phyloP scores from a whole-genome alignment of 257 asterid species.

The Petunia axillaris region DNA sequence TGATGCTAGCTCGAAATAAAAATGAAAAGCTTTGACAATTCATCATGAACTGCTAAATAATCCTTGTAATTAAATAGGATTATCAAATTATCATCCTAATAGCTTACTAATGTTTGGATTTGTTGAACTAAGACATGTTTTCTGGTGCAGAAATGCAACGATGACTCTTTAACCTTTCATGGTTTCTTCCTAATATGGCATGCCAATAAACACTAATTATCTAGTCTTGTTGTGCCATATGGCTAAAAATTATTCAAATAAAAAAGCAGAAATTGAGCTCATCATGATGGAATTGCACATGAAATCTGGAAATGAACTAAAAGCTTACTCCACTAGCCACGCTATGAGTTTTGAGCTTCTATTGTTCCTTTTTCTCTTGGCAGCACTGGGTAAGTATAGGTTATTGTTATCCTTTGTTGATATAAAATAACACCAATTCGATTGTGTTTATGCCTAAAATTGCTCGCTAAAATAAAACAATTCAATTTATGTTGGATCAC shows the following conservation, averaged over 20 bases:
- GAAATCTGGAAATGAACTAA: constrained; percentile 12
- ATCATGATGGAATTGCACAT: constrained; percentile 28
- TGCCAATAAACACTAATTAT: constrained; percentile 19
- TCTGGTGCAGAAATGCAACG: constrained; percentile 36
- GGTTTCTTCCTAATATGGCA: constrained; percentile 28
- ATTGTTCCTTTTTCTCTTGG: not conserved
- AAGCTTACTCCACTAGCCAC: constrained; percentile 5
- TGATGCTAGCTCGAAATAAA: not conserved
- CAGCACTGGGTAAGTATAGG: not conserved
- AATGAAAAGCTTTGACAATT: not conserved
- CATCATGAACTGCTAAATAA: not conserved
- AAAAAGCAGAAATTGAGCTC: constrained; percentile 24
- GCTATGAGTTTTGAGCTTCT: not conserved
- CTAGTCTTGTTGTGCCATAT: constrained; percentile 24
- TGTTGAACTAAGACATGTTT: too few species aligned
- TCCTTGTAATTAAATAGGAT: not conserved
- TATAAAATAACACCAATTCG: too few species aligned
- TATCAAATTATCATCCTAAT: not conserved
- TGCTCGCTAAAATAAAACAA: too few species aligned
- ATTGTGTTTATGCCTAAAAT: too few species aligned
- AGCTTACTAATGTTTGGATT: not conserved
- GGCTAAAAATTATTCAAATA: constrained; percentile 18
- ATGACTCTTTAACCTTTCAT: constrained; percentile 25
- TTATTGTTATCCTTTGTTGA: too few species aligned
- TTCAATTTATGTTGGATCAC: too few species aligned